These are phyloP conservation scores for Beauveria sp. DNA, from an alignment of 2,329 filamentous ascomycete species.

Conservation along the genomic window DNA sequence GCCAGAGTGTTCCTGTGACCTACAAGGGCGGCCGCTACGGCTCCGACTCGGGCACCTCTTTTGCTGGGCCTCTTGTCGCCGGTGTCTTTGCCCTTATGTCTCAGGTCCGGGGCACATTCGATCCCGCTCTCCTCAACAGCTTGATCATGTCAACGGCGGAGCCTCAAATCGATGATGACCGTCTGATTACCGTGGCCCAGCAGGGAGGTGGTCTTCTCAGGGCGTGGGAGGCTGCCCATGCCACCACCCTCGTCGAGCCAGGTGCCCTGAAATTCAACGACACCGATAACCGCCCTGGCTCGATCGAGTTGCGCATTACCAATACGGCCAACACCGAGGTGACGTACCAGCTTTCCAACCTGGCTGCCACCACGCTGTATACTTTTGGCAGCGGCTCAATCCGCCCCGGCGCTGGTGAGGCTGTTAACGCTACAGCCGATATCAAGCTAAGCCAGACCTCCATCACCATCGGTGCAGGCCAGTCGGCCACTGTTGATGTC, in stretches of 20 bases:
- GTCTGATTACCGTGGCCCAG: constrained; percentile 3
- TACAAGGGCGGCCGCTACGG: not conserved
- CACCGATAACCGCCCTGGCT: not conserved
- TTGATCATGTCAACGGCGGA: constrained; percentile 6
- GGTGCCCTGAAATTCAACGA: constrained; percentile 11
- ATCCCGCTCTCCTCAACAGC: constrained; percentile 3
- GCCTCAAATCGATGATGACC: not conserved
- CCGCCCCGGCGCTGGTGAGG: not conserved
- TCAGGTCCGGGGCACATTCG: constrained; percentile 1
- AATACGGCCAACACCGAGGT: not conserved
- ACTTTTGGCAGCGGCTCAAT: not conserved
- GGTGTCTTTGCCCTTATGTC: not conserved
- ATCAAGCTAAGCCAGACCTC: constrained; percentile 8
- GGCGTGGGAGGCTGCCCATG: constrained; percentile 10
- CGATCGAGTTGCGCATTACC: not conserved
- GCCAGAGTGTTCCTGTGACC: not conserved
- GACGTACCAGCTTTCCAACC: not conserved
- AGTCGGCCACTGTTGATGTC: constrained; percentile 1
- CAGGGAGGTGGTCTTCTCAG: constrained; percentile 12
- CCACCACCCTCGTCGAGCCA: constrained; percentile 9
- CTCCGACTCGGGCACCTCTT: not conserved
- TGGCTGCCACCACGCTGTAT: not conserved
- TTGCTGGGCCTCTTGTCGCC: not conserved
- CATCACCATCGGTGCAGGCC: not conserved
- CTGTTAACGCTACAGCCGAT: not conserved